Percentiles rank a stretch among this genome's conserved stretches.
These are phyloP conservation scores for Pseudodiploospora longispora DNA, from an alignment of 2,329 filamentous ascomycete species.

Conservation along the genomic window DNA sequence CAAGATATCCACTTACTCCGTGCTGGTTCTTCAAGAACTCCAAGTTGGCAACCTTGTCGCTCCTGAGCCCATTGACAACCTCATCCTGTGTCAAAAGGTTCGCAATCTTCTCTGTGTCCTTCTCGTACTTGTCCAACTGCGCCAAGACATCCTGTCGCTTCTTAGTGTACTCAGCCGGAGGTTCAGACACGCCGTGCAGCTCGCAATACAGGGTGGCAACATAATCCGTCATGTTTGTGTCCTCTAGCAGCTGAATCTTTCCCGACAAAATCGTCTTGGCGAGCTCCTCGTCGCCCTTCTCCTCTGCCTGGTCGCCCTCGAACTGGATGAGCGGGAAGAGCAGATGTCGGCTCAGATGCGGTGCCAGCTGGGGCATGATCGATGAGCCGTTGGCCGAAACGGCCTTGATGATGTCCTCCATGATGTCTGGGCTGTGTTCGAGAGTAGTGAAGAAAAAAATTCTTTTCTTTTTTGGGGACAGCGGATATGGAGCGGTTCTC, in stretches of 20 bases:
- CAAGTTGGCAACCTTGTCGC: constrained; percentile 98
- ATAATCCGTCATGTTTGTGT: constrained; percentile 99
- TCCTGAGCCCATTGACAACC: constrained; percentile 82
- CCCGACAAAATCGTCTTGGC: constrained; percentile 68
- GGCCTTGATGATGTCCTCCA: constrained; percentile 39
- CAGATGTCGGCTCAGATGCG: constrained; percentile 88
- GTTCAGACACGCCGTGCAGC: constrained; percentile 68
- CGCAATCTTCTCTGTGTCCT: constrained; percentile 82
- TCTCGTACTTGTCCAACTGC: constrained; percentile 73
- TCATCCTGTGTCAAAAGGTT: constrained; percentile 80
- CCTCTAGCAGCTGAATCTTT: constrained; percentile 89
- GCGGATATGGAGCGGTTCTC: too few relatives aligned
- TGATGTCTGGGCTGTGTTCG: constrained; percentile 10
- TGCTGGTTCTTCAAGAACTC: constrained; percentile 96
- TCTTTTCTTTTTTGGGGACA: too few relatives aligned
- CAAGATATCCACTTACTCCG: constrained; percentile 49
- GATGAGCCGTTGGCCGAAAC: constrained; percentile 62
- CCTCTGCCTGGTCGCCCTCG: constrained; percentile 71
- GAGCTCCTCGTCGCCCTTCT: constrained; percentile 52
- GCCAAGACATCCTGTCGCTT: constrained; percentile 85
- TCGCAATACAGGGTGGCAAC: constrained; percentile 87
- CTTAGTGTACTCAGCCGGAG: constrained; percentile 77
- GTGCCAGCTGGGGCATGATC: constrained; percentile 81
- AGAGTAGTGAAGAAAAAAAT: too few relatives aligned
- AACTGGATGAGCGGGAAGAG: constrained; percentile 97